These are phyloP conservation scores for Candida sp. DNA, from an alignment of 1,139 yeast genomes.

Conservation along the genomic window DNA sequence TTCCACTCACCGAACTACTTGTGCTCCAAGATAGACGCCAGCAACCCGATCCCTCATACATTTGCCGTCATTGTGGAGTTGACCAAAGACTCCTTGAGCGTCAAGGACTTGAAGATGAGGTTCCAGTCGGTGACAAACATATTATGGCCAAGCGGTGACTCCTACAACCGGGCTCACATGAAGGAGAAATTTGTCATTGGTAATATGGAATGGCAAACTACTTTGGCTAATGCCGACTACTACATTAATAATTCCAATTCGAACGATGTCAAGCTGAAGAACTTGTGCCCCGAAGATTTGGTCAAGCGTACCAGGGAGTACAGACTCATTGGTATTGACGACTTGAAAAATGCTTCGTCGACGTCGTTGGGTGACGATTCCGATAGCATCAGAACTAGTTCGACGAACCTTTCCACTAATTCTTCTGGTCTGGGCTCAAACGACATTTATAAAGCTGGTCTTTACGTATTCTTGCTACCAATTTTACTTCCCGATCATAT, in stretches of 20 bases:
- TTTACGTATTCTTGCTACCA: constrained; percentile 80
- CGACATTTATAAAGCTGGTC: constrained; percentile 62
- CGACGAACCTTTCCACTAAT: neutral
- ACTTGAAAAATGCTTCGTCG: neutral
- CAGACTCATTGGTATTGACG: constrained; percentile 24
- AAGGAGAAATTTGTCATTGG: constrained; percentile 58
- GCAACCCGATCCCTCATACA: constrained; percentile 49
- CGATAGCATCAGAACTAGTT: neutral
- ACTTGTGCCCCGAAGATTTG: constrained; percentile 36
- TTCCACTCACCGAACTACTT: constrained; percentile 45
- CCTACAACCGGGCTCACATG: constrained; percentile 42
- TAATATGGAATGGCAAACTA: constrained; percentile 49
- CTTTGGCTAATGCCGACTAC: constrained; percentile 48
- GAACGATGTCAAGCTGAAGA: constrained; percentile 32
- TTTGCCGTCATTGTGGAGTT: constrained; percentile 49
- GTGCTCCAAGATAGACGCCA: constrained; percentile 43
- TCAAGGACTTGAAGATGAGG: constrained; percentile 33
- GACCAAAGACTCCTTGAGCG: constrained; percentile 31
- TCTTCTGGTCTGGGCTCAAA: neutral
- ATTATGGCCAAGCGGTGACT: constrained; percentile 62
- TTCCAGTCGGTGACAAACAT: constrained; percentile 40
- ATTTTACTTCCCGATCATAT: constrained; percentile 69
- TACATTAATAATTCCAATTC: constrained; percentile 45
- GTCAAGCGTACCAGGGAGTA: constrained; percentile 43
- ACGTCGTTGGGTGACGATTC: constrained; percentile 1